Base-by-base conservation (phyloP, 805 yeast genomes). In the Lachancea fermentati region DNA sequence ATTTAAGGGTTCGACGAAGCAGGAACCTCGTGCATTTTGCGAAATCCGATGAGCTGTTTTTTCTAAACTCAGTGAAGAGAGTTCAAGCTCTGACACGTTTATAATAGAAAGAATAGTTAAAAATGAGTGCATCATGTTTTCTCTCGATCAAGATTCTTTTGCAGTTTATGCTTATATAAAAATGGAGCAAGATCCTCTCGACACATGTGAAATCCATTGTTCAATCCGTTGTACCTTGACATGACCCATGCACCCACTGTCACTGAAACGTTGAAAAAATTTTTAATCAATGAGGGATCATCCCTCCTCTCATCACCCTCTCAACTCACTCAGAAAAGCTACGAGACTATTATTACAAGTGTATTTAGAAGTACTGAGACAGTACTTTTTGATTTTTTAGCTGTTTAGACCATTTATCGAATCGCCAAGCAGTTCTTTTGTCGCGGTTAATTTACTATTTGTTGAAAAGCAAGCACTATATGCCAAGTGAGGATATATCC, bases 401-500 rank as follows among this genome's bases (percentile, higher is more conserved):
- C 26, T 22, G 26, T 22, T 22, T 7, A 22, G 26, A 22, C 7
- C 11, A 22, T 19, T 30, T 25, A 32, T 32, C 12, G 18, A 25
- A 16, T 25, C 13, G 4, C 25, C 32, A n/a, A 29, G 16, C 36
- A 35, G 36, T 30, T n/a, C 39, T 35, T 35, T 40, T 40, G 43
- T 34, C 39, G 39, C 32, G 13, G 35, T 31, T 18, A 30, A 35
- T 17, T 24, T 34, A 17, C 18, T 31, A 22, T 34, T 31, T 15
- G 11, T 31, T 30, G n/a, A 14, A 30, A 8, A 30, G 25, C 36
- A 34, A 24, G 9, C 15, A 22, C 43, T 40, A 34, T 49, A 49
- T 49, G 53, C 50, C 44, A 36, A 45, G 48, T 40, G 46, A 43
- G 47, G 47, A 49, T 43, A 35, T 41, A 36, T 49, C 50, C 43